Conservation (phyloP, 495 filamentous ascomycete genomes). For the Aspergillus homomorphus region DNA sequence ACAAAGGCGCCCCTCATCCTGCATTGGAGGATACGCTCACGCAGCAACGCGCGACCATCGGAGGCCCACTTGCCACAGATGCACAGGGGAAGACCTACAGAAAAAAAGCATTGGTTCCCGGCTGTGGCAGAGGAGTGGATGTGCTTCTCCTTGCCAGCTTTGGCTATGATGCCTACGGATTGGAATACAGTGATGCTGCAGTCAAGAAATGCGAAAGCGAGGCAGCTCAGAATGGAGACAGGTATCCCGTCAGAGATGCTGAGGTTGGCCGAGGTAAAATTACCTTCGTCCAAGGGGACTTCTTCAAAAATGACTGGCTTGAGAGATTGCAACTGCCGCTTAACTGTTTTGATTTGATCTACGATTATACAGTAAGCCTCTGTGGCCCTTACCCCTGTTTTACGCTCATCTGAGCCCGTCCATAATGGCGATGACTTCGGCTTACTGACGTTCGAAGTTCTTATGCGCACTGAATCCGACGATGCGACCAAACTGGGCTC, state of each 20-base stretch:
- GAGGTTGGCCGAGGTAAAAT: constrained; percentile 44
- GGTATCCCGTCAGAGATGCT: constrained; percentile 40
- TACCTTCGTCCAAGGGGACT: constrained; percentile 58
- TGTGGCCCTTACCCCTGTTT: neutral
- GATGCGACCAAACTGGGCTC: constrained; percentile 59
- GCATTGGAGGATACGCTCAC: constrained; percentile 57
- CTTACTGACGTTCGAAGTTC: constrained; percentile 48
- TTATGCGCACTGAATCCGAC: constrained; percentile 62
- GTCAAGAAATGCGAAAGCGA: constrained; percentile 46
- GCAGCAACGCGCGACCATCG: constrained; percentile 38
- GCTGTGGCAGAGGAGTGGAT: constrained; percentile 68
- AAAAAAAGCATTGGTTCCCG: constrained; percentile 54
- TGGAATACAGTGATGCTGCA: constrained; percentile 57
- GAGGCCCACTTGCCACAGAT: constrained; percentile 16
- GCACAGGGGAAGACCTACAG: constrained; percentile 11
- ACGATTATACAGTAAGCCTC: constrained; percentile 68
- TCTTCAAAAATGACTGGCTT: constrained; percentile 61
- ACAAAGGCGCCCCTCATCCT: constrained; percentile 54
- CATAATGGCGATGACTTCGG: neutral
- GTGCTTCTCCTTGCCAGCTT: constrained; percentile 56
- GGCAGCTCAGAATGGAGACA: constrained; percentile 20
- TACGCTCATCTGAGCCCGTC: neutral
- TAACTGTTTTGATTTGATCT: constrained; percentile 61
- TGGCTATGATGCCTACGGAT: constrained; percentile 63
- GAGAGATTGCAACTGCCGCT: constrained; percentile 27